phyloP scores from a whole-genome alignment of 495 filamentous ascomycete genomes.

The Pyronema omphalodes region DNA sequence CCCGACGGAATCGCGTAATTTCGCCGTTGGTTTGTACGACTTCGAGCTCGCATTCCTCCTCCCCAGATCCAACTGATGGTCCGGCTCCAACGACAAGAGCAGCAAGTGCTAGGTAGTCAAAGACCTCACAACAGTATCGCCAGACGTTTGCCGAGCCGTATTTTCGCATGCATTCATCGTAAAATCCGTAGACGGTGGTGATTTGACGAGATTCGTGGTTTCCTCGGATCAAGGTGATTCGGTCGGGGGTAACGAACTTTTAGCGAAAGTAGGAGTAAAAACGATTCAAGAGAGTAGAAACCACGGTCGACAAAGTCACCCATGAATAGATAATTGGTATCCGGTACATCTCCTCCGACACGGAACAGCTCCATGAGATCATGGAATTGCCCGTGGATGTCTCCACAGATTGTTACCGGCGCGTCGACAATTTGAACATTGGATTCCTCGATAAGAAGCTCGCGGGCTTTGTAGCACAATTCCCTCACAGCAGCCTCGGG shows the following conservation, averaged over 20 bases:
- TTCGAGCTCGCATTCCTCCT: conserved; percentile 76
- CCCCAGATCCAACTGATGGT: conserved; percentile 41
- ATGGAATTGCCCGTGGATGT: conserved; percentile 97
- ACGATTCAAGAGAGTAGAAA: conserved; percentile 93
- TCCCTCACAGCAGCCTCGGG: conserved; percentile 89
- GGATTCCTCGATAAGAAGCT: conserved; percentile 91
- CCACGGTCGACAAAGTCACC: conserved; percentile 97
- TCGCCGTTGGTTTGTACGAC: conserved; percentile 66
- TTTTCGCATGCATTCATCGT: conserved; percentile 94
- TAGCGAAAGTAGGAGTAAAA: conserved; percentile 81
- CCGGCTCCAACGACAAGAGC: conserved; percentile 84
- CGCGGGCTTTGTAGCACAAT: conserved; percentile 91
- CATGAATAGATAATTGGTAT: conserved; percentile 98
- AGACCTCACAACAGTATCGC: conserved; percentile 97
- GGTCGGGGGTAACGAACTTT: conserved; percentile 97
- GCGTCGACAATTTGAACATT: conserved; percentile 94
- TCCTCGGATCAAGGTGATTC: conserved; percentile 89
- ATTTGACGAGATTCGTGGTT: conserved; percentile 98
- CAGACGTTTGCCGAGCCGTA: conserved; percentile 96
- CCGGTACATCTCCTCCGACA: conserved; percentile 84
- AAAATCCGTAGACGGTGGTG: conserved; percentile 96
- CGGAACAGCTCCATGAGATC: conserved; percentile 97
- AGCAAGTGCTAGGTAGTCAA: conserved; percentile 91
- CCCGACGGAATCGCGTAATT: conserved; percentile 11
- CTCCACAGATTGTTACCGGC: conserved; percentile 95